Evolutionary conservation across 768 basidiomycete species (phyloP).

Genomic region (Hemileccinum rubropunctum): DNA sequence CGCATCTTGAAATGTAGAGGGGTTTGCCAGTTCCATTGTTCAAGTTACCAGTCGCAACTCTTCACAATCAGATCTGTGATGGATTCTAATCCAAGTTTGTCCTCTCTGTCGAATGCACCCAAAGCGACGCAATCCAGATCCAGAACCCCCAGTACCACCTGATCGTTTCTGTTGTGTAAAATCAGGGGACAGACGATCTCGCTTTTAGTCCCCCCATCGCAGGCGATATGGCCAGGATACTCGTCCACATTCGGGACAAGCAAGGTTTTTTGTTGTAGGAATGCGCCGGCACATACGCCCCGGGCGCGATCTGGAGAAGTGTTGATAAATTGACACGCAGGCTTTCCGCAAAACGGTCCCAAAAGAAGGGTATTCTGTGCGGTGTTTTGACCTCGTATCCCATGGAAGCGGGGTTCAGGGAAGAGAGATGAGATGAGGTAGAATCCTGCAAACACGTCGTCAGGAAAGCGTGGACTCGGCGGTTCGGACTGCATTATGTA

Average conservation of each 20-base stretch:
- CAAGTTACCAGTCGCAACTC: constrained; percentile 66
- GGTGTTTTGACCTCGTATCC: constrained; percentile 13
- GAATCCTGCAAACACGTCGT: constrained; percentile 60
- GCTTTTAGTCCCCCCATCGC: constrained; percentile 86
- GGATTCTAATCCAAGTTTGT: constrained; percentile 70
- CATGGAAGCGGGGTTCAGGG: constrained; percentile 41
- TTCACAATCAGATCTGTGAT: constrained; percentile 65
- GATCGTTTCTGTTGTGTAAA: constrained; percentile 30
- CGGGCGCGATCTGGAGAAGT: constrained; percentile 48
- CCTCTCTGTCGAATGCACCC: constrained; percentile 73
- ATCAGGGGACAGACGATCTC: constrained; percentile 87
- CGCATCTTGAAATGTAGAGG: not conserved
- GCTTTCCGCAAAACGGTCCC: constrained; percentile 88
- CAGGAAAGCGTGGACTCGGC: constrained; percentile 6
- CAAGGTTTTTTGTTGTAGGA: constrained; percentile 50
- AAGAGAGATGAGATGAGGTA: constrained; percentile 71
- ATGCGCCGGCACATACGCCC: constrained; percentile 90
- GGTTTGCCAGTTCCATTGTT: not conserved
- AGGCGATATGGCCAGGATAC: constrained; percentile 93
- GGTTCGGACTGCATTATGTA: not conserved
- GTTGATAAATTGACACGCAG: constrained; percentile 84
- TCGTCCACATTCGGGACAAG: constrained; percentile 75
- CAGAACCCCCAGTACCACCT: constrained; percentile 54
- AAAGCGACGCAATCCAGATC: constrained; percentile 83
- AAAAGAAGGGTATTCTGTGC: constrained; percentile 45